These are phyloP conservation scores for Trametopsis cervina DNA, from an alignment of 768 basidiomycete genomes.

Conservation along the genomic window DNA sequence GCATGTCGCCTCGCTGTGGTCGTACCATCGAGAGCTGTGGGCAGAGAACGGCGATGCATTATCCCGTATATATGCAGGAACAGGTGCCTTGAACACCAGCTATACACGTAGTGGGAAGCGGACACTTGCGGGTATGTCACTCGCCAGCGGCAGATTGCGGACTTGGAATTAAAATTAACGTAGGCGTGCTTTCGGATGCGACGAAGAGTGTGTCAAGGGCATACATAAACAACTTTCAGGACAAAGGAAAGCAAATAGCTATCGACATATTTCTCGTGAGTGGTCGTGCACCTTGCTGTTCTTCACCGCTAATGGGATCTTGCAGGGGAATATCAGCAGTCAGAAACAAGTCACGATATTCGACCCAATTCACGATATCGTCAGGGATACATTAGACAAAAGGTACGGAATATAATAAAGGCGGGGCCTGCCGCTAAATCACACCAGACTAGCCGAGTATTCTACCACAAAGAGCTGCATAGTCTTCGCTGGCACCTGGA, in stretches of 20 bases:
- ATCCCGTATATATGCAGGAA: constrained; percentile 91
- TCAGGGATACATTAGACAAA: constrained; percentile 61
- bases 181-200: constrained; percentile 89
- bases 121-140: constrained; percentile 70
- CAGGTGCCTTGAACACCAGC: constrained; percentile 90
- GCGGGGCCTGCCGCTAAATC: too few species aligned
- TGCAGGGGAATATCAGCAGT: constrained; percentile 87
- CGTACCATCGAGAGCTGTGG: constrained; percentile 89
- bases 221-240: constrained; percentile 97
- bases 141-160: neutral
- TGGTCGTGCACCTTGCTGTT: constrained; percentile 3
- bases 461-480: constrained; percentile 66
- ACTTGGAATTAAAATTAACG: constrained; percentile 1
- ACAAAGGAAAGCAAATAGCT: constrained; percentile 87
- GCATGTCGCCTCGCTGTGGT: constrained; percentile 65
- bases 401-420: too few species aligned
- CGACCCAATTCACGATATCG: constrained; percentile 88
- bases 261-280: constrained; percentile 93
- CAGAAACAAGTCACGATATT: constrained; percentile 87
- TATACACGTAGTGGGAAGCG: constrained; percentile 94
- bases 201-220: constrained; percentile 94
- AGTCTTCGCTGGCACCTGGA: constrained; percentile 92
- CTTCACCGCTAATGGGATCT: neutral
- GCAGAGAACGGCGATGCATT: constrained; percentile 95
- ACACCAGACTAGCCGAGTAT: constrained; percentile 68